These are phyloP conservation scores for Symbiodinium pilosum DNA, from an alignment of 73 alveolate genomes.

Conservation along the genomic window DNA sequence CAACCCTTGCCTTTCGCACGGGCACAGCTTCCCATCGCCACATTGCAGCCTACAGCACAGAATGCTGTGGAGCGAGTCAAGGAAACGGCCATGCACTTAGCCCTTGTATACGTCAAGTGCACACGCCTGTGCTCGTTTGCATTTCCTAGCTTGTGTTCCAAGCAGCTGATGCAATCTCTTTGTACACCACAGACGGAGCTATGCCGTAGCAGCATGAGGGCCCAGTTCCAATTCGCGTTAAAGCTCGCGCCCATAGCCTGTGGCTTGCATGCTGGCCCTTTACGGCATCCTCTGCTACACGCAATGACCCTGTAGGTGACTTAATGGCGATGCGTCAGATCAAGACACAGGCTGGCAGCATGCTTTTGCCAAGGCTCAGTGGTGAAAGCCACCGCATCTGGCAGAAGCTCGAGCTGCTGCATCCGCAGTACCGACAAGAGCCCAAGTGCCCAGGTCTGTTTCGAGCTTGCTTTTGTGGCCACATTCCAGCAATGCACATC, in stretches of 20 bases:
- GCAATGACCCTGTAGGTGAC: too few relatives aligned
- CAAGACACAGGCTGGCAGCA: too few relatives aligned
- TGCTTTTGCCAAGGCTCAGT: conserved; percentile 8
- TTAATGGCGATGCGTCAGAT: too few relatives aligned
- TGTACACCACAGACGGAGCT: background rate
- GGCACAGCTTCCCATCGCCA: conserved; percentile 1
- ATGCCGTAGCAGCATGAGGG: background rate
- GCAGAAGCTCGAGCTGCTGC: conserved; percentile 3
- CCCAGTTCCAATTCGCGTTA: background rate
- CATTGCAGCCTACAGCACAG: background rate
- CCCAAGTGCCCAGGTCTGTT: background rate
- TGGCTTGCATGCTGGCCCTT: background rate
- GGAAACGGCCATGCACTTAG: too few relatives aligned
- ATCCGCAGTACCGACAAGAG: background rate
- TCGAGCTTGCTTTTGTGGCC: background rate
- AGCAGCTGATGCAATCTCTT: background rate
- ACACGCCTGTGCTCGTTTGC: too few relatives aligned
- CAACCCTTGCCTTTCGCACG: background rate
- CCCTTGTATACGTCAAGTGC: too few relatives aligned
- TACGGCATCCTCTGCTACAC: too few relatives aligned
- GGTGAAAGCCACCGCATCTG: conserved; percentile 18
- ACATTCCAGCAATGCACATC: conserved; percentile 12
- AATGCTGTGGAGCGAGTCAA: too few relatives aligned
- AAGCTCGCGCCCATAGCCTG: background rate
- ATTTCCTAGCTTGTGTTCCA: too few relatives aligned